A percentile compares a stretch with the other conserved stretches of the same genome.
phyloP scores from a whole-genome alignment of 352 stramenopile genomes.

The Phytophthora uliginosa region DNA sequence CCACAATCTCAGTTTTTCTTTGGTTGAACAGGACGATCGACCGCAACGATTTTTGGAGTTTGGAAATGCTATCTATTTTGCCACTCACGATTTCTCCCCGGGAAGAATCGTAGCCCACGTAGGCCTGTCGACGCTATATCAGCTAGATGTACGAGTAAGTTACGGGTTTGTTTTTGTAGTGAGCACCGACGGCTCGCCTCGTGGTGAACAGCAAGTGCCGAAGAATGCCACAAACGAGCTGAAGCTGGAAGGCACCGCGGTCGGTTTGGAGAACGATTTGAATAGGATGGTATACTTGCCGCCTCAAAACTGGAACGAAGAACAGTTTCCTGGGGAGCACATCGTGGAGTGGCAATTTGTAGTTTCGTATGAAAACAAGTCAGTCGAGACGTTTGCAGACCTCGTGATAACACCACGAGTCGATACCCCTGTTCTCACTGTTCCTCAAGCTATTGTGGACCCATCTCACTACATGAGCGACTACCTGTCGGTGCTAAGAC shows the following conservation, averaged over 20 bases:
- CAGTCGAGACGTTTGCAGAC: slow-evolving; percentile 41
- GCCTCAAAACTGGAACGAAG: slow-evolving; percentile 65
- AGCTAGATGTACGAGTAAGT: slow-evolving; percentile 33
- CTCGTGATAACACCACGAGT: slow-evolving; percentile 42
- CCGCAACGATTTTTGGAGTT: background rate
- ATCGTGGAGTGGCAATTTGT: slow-evolving; percentile 63
- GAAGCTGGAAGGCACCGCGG: slow-evolving; percentile 21
- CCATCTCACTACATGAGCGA: slow-evolving; percentile 43
- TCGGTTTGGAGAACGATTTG: slow-evolving; percentile 30
- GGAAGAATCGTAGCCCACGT: background rate
- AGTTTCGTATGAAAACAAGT: slow-evolving; percentile 30
- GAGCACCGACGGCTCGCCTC: background rate
- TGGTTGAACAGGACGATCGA: background rate
- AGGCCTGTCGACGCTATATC: slow-evolving; percentile 11
- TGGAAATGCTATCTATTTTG: background rate
- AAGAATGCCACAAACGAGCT: slow-evolving; percentile 5
- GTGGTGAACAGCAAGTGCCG: background rate
- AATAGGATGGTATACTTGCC: slow-evolving; percentile 45
- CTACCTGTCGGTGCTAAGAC: slow-evolving; percentile 52
- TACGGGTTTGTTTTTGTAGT: slow-evolving; percentile 23
- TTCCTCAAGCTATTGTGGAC: slow-evolving; percentile 38
- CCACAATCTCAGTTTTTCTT: background rate
- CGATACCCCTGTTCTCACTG: slow-evolving; percentile 58
- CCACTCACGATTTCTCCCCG: background rate
- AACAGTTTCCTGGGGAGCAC: slow-evolving; percentile 23